Evolutionary conservation across 805 yeast genomes (phyloP).

Genomic region (Pichia kluyveri): DNA sequence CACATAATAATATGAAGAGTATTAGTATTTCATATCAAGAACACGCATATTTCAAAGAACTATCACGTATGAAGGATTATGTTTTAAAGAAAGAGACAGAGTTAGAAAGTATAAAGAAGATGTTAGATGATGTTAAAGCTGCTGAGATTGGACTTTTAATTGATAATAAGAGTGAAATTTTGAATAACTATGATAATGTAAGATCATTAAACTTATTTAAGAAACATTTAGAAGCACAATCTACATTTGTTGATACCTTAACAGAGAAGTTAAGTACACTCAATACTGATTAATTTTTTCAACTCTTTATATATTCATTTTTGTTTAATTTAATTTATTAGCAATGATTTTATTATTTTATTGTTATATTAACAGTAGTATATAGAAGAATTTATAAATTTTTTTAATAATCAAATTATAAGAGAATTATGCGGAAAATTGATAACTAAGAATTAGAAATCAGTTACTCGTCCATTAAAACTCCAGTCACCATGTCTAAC

Average conservation of each 20-base stretch:
- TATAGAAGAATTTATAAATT: too few relatives aligned
- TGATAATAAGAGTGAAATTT: slow-evolving; percentile 1
- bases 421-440: not conserved
- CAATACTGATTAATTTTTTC: not conserved
- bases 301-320: too few relatives aligned
- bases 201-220: slow-evolving; percentile 12
- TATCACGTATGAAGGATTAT: slow-evolving; percentile 14
- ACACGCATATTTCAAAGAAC: slow-evolving; percentile 15
- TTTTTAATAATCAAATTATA: not conserved
- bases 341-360: not conserved
- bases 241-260: slow-evolving; percentile 8
- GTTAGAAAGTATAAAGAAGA: slow-evolving; percentile 6
- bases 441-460: slow-evolving; percentile 41
- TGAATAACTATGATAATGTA: slow-evolving; percentile 3
- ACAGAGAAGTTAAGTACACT: slow-evolving; percentile 1
- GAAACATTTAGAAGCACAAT: slow-evolving; percentile 13
- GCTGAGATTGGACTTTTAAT: slow-evolving; percentile 12
- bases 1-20: slow-evolving; percentile 2
- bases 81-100: slow-evolving; percentile 15
- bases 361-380: not conserved
- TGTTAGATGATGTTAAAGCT: slow-evolving; percentile 11
- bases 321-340: slow-evolving; percentile 1
- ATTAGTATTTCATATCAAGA: slow-evolving; percentile 19
- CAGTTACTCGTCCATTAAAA: slow-evolving; percentile 93
- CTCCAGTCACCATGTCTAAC: slow-evolving; percentile 80